Evolutionary conservation across 345 rosid species (phyloP).

Genomic region (Eucalyptus cloeziana): DNA sequence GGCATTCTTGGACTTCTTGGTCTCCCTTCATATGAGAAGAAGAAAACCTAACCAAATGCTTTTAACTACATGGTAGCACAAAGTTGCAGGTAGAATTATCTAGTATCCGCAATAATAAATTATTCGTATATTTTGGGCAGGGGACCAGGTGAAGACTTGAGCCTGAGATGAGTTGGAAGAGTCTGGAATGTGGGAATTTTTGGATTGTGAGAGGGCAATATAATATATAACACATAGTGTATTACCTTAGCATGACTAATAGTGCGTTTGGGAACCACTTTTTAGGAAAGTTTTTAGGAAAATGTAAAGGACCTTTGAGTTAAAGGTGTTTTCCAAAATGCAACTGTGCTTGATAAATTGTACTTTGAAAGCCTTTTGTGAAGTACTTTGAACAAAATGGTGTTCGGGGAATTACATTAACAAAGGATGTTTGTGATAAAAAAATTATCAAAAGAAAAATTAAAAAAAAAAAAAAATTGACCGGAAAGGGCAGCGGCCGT

Average conservation of each 20-base stretch:
- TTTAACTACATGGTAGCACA: not conserved
- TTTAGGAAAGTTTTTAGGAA: too few species aligned
- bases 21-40: not conserved
- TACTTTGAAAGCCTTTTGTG: too few species aligned
- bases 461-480: too few species aligned
- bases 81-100: not conserved
- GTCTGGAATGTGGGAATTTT: not conserved
- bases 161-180: not conserved
- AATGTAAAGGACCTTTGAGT: too few species aligned
- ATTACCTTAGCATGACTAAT: not conserved
- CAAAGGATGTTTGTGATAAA: too few species aligned
- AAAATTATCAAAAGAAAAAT: too few species aligned
- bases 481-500: too few species aligned
- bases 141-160: not conserved
- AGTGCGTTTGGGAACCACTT: too few species aligned
- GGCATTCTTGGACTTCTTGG: not conserved
- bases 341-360: too few species aligned
- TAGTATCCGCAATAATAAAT: not conserved
- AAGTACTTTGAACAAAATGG: too few species aligned
- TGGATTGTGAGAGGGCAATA: not conserved
- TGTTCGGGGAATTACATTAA: too few species aligned
- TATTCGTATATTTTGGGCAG: not conserved
- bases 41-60: not conserved
- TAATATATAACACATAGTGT: not conserved
- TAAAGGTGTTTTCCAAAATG: too few species aligned